These are phyloP conservation scores for Raffaelea deltoideospora DNA, from an alignment of 2,329 filamentous ascomycete species.

Conservation along the genomic window DNA sequence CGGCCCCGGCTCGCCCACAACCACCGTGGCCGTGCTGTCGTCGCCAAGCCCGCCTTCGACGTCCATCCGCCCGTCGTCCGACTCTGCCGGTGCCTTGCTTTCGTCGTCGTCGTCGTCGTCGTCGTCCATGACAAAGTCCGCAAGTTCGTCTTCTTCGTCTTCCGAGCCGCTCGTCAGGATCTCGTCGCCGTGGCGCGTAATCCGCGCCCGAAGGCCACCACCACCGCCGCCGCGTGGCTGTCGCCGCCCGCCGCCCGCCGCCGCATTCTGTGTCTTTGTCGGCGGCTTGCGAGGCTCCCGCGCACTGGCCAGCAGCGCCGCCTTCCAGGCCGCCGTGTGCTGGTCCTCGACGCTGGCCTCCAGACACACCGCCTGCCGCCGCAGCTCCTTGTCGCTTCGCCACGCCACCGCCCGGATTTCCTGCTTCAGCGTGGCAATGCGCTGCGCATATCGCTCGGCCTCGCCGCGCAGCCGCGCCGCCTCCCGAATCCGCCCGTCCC, in stretches of 20 bases:
- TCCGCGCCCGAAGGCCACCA: background rate
- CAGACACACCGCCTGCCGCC: constrained; percentile 39
- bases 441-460: constrained; percentile 27
- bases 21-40: background rate
- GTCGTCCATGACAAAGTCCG: constrained; percentile 34
- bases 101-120: constrained; percentile 7
- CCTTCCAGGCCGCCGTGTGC: constrained; percentile 34
- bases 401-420: constrained; percentile 38
- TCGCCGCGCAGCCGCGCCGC: constrained; percentile 27
- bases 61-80: background rate
- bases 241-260: background rate
- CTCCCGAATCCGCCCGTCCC: constrained; percentile 22
- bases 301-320: constrained; percentile 15
- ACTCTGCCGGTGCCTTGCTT: background rate
- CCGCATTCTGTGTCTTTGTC: constrained; percentile 9
- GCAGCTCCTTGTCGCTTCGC: constrained; percentile 34
- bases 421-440: constrained; percentile 38
- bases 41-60: background rate
- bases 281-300: too few species aligned
- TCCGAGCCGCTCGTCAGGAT: constrained; percentile 30
- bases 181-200: constrained; percentile 27
- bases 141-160: constrained; percentile 23
- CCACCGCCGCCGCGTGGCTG: background rate
- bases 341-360: constrained; percentile 51
- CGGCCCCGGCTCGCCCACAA: background rate